Evolutionary conservation across 129 eudicot genomes (phyloP).

Genomic region (Oenanthe sinensis): DNA sequence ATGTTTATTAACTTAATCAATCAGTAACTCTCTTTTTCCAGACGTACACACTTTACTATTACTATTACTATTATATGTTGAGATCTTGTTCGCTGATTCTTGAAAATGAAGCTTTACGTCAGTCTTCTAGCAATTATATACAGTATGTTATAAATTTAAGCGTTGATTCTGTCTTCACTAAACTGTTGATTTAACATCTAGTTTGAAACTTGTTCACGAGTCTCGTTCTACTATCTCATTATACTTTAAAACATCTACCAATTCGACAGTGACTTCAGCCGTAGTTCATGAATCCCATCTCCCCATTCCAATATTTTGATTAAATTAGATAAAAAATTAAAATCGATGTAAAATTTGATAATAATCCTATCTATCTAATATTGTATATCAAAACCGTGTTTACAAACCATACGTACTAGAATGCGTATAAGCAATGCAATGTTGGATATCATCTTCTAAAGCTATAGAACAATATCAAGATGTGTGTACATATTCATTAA

Average conservation of each 20-base stretch:
- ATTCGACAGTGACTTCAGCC: constrained; percentile 1
- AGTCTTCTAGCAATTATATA: constrained; percentile 7
- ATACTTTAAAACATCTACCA: not conserved
- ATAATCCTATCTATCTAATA: too few species aligned
- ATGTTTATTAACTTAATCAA: not conserved
- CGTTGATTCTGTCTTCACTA: not conserved
- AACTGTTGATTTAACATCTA: constrained; percentile 10
- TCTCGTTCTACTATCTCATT: not conserved
- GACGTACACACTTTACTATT: not conserved
- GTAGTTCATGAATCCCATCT: not conserved
- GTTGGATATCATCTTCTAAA: too few species aligned
- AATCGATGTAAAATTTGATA: too few species aligned
- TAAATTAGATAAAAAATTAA: too few species aligned
- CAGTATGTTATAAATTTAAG: not conserved
- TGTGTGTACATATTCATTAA: too few species aligned
- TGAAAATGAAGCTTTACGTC: not conserved
- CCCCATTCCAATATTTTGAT: too few species aligned
- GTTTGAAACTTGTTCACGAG: constrained; percentile 8
- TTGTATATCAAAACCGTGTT: too few species aligned
- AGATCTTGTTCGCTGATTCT: not conserved
- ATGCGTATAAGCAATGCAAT: too few species aligned
- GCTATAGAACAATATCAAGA: too few species aligned
- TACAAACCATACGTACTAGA: too few species aligned
- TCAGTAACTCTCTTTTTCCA: not conserved
- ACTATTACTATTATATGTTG: not conserved